Evolutionary conservation across 148 eudicot species (phyloP), one percentile per base, ranked within the genome.

Genomic region (Talinum fruticosum): DNA sequence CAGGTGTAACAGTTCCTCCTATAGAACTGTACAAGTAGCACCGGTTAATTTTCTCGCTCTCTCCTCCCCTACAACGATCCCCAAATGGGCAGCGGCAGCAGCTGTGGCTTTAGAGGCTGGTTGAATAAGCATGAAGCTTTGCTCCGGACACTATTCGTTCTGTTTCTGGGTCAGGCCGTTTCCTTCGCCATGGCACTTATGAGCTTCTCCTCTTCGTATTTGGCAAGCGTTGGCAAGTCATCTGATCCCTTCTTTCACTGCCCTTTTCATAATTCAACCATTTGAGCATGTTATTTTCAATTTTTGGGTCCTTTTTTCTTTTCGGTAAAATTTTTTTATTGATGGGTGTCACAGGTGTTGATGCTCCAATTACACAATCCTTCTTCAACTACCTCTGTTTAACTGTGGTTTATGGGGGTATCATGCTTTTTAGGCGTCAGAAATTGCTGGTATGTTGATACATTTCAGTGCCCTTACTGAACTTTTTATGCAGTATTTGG

Each of bases 321-420:
- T 24, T 73, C 30, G 30, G 35, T 59, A 24, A 8, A 47, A n/a
- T n/a, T 41, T 36, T 69, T 12, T 53, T 13, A 64, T 29, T 10
- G 54, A 69, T 36, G 32, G 71, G 14, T 61, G 26, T 57, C 6
- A 76, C 77, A 92, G 97, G 94, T 72, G 95, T 91, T 44, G 87
- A 95, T 87, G 82, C 92, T 10, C 97, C 97, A 36, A 85, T 95
- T 54, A 83, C 91, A 49, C 89, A 92, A 76, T 85, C 97, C 54
- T 92, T 95, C 87, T 84, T 84, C 73, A 71, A 84, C 53, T 95
- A 95, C 79, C 76, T 87, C 77, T 76, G 89, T 77, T 73, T 95
- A 65, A 83, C 96, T 80, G 73, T 84, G 81, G 92, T 92, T 71
- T 95, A 85, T 81, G 98, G 98, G 26, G 78, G 90, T 76, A 88